Conservation (phyloP, 2,329 filamentous ascomycete genomes). For the Didymella pomorum region DNA sequence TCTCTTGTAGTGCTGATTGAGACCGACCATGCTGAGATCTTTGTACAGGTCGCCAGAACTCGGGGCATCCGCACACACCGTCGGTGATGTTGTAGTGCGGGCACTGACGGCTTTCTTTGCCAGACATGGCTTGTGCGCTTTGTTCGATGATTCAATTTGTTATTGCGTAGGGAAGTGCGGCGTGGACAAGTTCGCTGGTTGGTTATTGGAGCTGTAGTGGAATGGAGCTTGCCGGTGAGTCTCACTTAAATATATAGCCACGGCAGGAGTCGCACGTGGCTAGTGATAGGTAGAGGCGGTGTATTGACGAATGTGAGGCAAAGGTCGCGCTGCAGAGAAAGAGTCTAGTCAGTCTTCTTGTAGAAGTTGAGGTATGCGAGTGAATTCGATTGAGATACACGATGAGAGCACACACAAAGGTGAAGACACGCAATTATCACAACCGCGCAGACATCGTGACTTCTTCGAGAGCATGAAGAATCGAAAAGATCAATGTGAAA, state of each 20-base stretch:
- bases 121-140: slow-evolving; percentile 2
- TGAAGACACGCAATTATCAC: not conserved
- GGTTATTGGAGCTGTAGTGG: not conserved
- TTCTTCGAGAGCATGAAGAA: not conserved
- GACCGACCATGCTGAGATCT: not conserved
- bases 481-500: not conserved
- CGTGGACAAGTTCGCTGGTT: not conserved
- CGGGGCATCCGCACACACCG: slow-evolving; percentile 38
- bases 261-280: not conserved
- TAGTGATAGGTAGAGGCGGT: not conserved
- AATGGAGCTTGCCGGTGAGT: not conserved
- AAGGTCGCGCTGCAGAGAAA: not conserved
- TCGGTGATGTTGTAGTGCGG: slow-evolving; percentile 24
- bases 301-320: not conserved
- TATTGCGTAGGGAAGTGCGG: not conserved
- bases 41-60: slow-evolving; percentile 29
- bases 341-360: not conserved
- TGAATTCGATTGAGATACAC: not conserved
- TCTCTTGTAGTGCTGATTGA: not conserved
- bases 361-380: no score
- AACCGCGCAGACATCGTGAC: not conserved
- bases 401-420: not conserved
- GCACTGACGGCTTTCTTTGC: slow-evolving; percentile 10
- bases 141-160: not conserved
- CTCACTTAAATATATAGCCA: not conserved